Evolutionary conservation across 371 early-diverging fungal genomes (phyloP).

Genomic region (Mortierella sp.): DNA sequence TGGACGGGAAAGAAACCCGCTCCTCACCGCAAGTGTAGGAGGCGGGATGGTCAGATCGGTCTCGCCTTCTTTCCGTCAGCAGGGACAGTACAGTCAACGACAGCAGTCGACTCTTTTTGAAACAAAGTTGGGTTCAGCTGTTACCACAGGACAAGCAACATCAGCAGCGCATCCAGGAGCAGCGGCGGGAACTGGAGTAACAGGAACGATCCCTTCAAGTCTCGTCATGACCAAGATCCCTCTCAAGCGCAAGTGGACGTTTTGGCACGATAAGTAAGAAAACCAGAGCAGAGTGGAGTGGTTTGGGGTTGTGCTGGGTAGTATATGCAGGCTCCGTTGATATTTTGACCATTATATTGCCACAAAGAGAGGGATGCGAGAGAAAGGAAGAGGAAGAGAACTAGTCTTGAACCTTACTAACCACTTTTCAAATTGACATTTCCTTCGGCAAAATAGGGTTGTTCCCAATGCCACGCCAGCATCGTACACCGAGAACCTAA

Average conservation of each 20-base stretch:
- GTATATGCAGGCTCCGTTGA: too few species aligned
- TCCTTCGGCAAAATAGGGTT: constrained; percentile 56
- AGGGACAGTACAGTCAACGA: neutral
- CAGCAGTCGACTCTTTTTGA: neutral
- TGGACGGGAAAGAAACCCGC: constrained; percentile 22
- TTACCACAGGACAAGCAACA: neutral
- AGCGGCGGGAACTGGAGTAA: constrained; percentile 24
- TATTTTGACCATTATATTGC: too few species aligned
- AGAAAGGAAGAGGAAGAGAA: neutral
- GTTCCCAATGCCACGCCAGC: constrained; percentile 65
- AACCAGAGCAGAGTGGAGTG: neutral
- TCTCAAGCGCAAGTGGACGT: constrained; percentile 71
- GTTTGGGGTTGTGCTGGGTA: neutral
- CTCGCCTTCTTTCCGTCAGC: neutral
- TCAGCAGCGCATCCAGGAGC: constrained; percentile 24
- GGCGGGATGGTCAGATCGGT: neutral
- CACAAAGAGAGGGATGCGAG: neutral
- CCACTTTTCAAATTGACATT: neutral
- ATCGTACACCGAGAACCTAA: constrained; percentile 71
- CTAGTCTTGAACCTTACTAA: neutral
- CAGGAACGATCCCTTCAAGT: constrained; percentile 7
- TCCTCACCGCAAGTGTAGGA: neutral
- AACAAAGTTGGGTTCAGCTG: neutral
- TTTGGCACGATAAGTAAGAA: constrained; percentile 75
- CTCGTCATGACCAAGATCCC: constrained; percentile 48